Conservation (phyloP, 2,329 filamentous ascomycete species). For the Cryoendolithus antarcticus region DNA sequence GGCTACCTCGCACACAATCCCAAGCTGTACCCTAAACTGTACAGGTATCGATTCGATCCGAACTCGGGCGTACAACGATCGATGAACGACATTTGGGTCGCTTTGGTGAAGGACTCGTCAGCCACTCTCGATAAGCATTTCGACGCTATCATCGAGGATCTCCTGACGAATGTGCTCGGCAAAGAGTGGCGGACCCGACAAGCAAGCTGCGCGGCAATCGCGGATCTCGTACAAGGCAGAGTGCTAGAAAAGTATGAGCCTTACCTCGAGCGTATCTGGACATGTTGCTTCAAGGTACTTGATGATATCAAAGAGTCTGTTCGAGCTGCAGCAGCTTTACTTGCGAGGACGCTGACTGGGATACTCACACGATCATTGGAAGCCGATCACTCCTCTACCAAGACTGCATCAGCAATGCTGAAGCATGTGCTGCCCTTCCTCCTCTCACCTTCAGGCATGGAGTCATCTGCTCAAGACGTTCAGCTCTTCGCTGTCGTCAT, state of each 20-base stretch:
- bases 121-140: slow-evolving; percentile 70
- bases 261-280: slow-evolving; percentile 78
- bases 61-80: slow-evolving; percentile 85
- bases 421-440: slow-evolving; percentile 81
- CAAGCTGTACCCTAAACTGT: slow-evolving; percentile 90
- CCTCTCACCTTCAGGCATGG: slow-evolving; percentile 75
- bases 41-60: slow-evolving; percentile 87
- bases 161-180: slow-evolving; percentile 73
- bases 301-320: slow-evolving; percentile 95
- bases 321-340: slow-evolving; percentile 61
- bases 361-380: slow-evolving; percentile 77
- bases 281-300: slow-evolving; percentile 73
- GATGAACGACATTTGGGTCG: slow-evolving; percentile 97
- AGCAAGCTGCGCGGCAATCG: slow-evolving; percentile 81
- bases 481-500: slow-evolving; percentile 69
- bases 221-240: slow-evolving; percentile 74
- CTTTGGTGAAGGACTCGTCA: slow-evolving; percentile 79
- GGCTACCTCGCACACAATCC: slow-evolving; percentile 67
- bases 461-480: slow-evolving; percentile 79
- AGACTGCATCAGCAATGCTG: slow-evolving; percentile 67
- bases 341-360: slow-evolving; percentile 75
- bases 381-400: slow-evolving; percentile 53
- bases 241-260: slow-evolving; percentile 58
- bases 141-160: slow-evolving; percentile 75
- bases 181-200: slow-evolving; percentile 90